Percentiles rank a stretch among this genome's conserved stretches.
These are phyloP conservation scores for Auricularia sp. DNA, from an alignment of 768 basidiomycete genomes.

Conservation along the genomic window DNA sequence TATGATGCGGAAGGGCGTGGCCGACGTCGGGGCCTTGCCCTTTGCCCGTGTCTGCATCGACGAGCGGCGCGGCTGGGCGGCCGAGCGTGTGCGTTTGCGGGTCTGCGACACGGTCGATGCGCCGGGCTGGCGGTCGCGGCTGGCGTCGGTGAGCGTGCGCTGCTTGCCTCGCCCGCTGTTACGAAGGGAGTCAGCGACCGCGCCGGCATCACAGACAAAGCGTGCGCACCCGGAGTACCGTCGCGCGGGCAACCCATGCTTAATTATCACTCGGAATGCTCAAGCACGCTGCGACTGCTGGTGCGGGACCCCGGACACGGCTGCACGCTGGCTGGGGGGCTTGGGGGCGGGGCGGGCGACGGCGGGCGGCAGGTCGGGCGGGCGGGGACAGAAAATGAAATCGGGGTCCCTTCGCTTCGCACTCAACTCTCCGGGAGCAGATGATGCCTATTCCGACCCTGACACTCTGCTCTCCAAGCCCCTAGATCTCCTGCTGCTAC, in stretches of 20 bases:
- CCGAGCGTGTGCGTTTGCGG: neutral
- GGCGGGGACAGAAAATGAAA: too few relatives aligned
- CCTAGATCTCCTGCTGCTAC: too few relatives aligned
- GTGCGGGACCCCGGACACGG: too few relatives aligned
- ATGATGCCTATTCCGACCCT: too few relatives aligned
- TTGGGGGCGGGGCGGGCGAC: too few relatives aligned
- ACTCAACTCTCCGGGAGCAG: too few relatives aligned
- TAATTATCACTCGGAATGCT: too few relatives aligned
- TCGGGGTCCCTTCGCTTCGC: too few relatives aligned
- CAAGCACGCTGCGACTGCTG: too few relatives aligned
- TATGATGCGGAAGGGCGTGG: neutral
- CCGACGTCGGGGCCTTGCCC: neutral
- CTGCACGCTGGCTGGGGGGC: too few relatives aligned
- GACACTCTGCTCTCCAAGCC: too few relatives aligned
- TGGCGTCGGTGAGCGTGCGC: neutral
- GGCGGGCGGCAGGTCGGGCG: too few relatives aligned
- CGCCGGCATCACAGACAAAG: neutral
- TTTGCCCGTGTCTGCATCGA: neutral
- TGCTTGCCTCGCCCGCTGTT: neutral
- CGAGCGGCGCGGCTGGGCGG: neutral
- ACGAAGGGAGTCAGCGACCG: neutral
- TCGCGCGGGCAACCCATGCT: slow-evolving; percentile 1
- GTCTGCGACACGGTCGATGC: neutral
- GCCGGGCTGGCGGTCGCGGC: neutral
- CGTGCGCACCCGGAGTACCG: neutral